Evolutionary conservation across 2,329 filamentous ascomycete genomes (phyloP).

Genomic region (Venturia carpophila): DNA sequence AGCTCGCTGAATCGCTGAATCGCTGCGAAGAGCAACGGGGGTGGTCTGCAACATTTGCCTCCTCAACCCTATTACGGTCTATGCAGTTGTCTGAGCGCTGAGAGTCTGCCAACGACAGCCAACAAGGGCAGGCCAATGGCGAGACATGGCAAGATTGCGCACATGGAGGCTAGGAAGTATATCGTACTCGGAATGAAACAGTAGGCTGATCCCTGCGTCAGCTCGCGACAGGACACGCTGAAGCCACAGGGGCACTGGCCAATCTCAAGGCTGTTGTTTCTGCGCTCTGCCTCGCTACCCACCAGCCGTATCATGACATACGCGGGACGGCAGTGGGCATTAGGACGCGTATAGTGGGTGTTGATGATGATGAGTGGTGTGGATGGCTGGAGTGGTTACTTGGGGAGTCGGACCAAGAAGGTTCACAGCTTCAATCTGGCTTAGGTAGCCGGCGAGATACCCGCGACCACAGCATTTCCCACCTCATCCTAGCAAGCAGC

Average conservation of each 20-base stretch:
- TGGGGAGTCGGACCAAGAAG: not conserved
- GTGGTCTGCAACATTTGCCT: constrained; percentile 10
- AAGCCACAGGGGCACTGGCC: constrained; percentile 7
- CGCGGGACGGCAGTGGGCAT: not conserved
- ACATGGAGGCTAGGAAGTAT: constrained; percentile 10
- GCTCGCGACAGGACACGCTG: constrained; percentile 3
- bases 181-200: constrained; percentile 11
- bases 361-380: not conserved
- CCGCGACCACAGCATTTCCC: no score
- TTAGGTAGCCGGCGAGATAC: not conserved
- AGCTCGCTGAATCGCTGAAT: constrained; percentile 10
- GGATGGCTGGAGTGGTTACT: not conserved
- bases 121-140: not conserved
- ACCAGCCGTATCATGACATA: not conserved
- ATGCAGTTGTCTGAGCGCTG: constrained; percentile 3
- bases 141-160: not conserved
- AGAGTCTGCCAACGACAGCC: not conserved
- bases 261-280: not conserved
- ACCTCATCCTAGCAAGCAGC: no score
- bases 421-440: not conserved
- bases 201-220: not conserved
- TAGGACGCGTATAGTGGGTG: not conserved
- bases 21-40: not conserved
- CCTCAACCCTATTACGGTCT: constrained; percentile 3
- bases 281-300: not conserved